Evolutionary conservation across 225 moss, liverwort and hornwort genomes (phyloP).

Genomic region (Pseudisothecium myosuroides): DNA sequence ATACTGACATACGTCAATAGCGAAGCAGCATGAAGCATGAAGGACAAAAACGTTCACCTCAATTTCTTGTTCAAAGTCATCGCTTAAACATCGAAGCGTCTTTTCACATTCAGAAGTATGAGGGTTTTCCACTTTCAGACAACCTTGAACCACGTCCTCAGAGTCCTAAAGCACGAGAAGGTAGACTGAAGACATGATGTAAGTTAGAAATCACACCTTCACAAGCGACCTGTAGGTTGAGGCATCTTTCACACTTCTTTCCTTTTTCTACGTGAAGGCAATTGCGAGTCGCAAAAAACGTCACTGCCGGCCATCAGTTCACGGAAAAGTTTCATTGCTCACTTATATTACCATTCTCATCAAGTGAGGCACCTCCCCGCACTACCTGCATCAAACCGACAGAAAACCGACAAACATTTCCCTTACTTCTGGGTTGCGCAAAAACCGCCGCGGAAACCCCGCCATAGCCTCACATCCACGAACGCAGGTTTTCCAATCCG

Average conservation of each 20-base stretch:
- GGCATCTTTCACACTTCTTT: background rate
- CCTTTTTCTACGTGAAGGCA: background rate
- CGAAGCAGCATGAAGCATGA: background rate
- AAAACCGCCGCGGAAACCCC: background rate
- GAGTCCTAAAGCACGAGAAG: background rate
- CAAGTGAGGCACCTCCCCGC: background rate
- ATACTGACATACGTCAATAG: background rate
- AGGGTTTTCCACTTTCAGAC: background rate
- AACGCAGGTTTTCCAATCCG: background rate
- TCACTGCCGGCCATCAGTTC: background rate
- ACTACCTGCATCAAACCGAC: background rate
- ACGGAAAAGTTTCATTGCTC: too few relatives aligned
- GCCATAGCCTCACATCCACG: background rate
- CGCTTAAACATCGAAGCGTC: background rate
- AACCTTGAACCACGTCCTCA: background rate
- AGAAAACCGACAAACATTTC: background rate
- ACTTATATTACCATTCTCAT: background rate
- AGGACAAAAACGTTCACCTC: background rate
- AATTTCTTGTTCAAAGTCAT: background rate
- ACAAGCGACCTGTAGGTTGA: background rate
- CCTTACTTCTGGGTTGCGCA: too few relatives aligned
- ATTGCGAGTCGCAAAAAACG: background rate
- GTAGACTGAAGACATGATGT: background rate
- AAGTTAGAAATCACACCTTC: background rate
- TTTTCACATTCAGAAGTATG: too few relatives aligned